Conservation (phyloP, 2,329 filamentous ascomycete species). For the Falciphora oryzae region DNA sequence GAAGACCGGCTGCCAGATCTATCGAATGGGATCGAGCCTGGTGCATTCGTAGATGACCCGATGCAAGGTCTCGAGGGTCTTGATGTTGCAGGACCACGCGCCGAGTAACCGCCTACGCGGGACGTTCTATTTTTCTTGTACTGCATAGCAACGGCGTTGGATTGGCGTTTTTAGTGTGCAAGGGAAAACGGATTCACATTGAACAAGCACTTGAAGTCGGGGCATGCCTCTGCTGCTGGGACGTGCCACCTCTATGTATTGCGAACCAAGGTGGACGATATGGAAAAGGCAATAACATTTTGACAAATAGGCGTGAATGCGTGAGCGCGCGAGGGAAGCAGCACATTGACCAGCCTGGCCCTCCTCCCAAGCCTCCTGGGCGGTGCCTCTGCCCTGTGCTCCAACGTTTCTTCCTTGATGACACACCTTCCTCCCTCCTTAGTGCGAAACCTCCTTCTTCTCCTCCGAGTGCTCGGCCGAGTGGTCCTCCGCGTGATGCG, state of each 20-base stretch:
- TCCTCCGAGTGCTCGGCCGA: conserved; percentile 12
- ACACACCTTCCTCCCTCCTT: background rate
- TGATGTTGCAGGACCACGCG: conserved; percentile 89
- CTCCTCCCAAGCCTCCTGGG: background rate
- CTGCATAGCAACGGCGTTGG: conserved; percentile 44
- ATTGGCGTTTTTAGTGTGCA: conserved; percentile 13
- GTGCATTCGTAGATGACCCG: conserved; percentile 62
- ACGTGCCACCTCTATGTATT: background rate
- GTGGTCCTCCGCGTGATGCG: conserved; percentile 27
- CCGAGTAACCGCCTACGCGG: conserved; percentile 42
- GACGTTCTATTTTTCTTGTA: background rate
- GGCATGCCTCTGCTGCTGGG: background rate
- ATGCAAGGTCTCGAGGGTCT: conserved; percentile 95
- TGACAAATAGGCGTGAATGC: background rate
- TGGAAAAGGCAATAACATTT: background rate
- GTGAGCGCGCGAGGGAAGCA: background rate
- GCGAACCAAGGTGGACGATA: background rate
- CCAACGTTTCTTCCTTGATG: background rate
- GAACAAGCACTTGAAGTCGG: background rate
- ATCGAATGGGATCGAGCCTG: conserved; percentile 38
- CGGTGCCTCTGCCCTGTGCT: background rate
- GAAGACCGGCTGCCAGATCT: conserved; percentile 64
- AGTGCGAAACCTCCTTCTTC: conserved; percentile 9
- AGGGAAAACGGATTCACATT: background rate
- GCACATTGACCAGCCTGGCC: background rate